Evolutionary conservation across 805 yeast species (phyloP).

Genomic region (Sugiyamaella mastotermitis): DNA sequence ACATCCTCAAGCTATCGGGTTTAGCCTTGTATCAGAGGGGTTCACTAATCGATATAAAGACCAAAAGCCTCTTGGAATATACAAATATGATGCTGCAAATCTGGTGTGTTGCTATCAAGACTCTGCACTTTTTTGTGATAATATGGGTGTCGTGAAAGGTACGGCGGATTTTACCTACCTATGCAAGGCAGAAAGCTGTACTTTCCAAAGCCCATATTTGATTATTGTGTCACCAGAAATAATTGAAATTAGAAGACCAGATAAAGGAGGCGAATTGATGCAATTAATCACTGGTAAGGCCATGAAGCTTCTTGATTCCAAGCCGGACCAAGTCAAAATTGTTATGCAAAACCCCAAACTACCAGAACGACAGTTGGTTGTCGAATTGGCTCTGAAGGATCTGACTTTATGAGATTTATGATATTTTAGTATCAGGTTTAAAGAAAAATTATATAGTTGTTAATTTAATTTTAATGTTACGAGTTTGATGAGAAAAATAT

Average conservation of each 20-base stretch:
- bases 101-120: conserved; percentile 63
- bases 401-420: no score
- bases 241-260: conserved; percentile 61
- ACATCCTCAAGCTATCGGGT: no score
- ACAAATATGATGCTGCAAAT: conserved; percentile 46
- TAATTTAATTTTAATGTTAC: no score
- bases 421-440: no score
- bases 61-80: conserved; percentile 54
- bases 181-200: conserved; percentile 30
- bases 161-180: conserved; percentile 27
- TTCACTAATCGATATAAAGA: conserved; percentile 36
- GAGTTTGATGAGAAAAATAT: no score
- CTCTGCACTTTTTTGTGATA: conserved; percentile 61
- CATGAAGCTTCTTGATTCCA: conserved; percentile 40
- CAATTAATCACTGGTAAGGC: conserved; percentile 73
- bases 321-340: conserved; percentile 35
- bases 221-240: conserved; percentile 57
- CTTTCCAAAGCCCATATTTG: conserved; percentile 42
- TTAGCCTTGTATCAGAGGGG: no score
- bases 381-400: conserved; percentile 37
- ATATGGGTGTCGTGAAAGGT: conserved; percentile 31
- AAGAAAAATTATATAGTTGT: no score
- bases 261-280: conserved; percentile 36
- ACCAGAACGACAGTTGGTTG: conserved; percentile 55
- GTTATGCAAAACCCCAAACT: conserved; percentile 61